phyloP scores from a whole-genome alignment of 192 early-diverging fungal species.

The Mortierella antarctica region DNA sequence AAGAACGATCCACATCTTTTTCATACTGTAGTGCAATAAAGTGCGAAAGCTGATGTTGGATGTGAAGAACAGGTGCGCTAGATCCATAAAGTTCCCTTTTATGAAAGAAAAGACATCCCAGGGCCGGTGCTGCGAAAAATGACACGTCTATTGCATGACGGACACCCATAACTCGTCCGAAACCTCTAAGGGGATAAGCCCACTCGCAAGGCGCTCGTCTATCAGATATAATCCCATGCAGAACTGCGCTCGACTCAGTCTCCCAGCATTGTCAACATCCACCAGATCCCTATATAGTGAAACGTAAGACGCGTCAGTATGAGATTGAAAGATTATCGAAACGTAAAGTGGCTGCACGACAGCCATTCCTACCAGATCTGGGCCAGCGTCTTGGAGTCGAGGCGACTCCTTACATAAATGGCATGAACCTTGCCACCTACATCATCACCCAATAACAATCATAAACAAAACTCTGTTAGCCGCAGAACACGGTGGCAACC shows the following conservation, averaged over 20 bases:
- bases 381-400: conserved; percentile 52
- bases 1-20: not conserved
- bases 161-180: conserved; percentile 52
- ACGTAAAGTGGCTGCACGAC: not conserved
- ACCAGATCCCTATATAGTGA: conserved; percentile 44
- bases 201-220: conserved; percentile 56
- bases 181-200: conserved; percentile 48
- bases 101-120: not conserved
- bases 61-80: not conserved
- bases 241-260: conserved; percentile 54
- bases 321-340: not conserved
- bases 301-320: not conserved
- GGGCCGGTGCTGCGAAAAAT: too few relatives aligned
- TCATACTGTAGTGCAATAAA: not conserved
- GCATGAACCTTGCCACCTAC: conserved; percentile 51
- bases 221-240: conserved; percentile 59
- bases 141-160: conserved; percentile 22
- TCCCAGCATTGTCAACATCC: conserved; percentile 54
- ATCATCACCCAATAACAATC: not conserved
- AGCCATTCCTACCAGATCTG: conserved; percentile 53
- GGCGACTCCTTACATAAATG: conserved; percentile 50
- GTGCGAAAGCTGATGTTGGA: not conserved
- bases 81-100: not conserved
- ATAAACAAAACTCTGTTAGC: not conserved
- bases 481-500: not conserved